phyloP scores from a whole-genome alignment of 2,329 filamentous ascomycete genomes.

The Claviceps digitariae region DNA sequence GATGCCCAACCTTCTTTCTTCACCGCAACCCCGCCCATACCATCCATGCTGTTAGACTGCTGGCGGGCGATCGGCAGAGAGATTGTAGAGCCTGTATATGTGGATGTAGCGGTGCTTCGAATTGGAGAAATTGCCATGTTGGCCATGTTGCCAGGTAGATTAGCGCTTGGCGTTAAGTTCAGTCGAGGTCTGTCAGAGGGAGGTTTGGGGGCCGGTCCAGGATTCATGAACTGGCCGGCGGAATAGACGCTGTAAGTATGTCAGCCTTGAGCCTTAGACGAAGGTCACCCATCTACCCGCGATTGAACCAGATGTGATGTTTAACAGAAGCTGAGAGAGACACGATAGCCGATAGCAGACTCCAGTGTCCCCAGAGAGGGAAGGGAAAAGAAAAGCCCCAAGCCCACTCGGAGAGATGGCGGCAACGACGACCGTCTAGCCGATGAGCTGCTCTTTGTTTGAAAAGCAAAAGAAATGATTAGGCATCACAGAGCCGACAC shows the following conservation, averaged over 20 bases:
- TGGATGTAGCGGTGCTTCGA: slow-evolving; percentile 50
- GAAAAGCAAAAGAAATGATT: neutral
- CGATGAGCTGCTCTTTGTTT: neutral
- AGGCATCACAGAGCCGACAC: neutral
- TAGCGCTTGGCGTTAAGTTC: slow-evolving; percentile 62
- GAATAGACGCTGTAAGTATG: slow-evolving; percentile 36
- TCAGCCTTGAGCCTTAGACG: slow-evolving; percentile 3
- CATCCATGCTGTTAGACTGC: slow-evolving; percentile 46
- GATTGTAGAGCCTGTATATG: slow-evolving; percentile 58
- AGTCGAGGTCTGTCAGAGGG: slow-evolving; percentile 74
- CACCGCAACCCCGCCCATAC: slow-evolving; percentile 54
- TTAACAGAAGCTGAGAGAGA: neutral
- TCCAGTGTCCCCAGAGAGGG: neutral
- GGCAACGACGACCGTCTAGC: neutral
- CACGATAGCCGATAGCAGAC: no score
- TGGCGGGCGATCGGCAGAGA: slow-evolving; percentile 55
- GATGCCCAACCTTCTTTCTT: slow-evolving; percentile 74
- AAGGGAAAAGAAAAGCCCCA: neutral
- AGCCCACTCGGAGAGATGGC: neutral
- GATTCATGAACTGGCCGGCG: slow-evolving; percentile 78
- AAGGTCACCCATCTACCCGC: neutral
- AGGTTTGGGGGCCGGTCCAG: slow-evolving; percentile 83
- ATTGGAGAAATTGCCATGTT: slow-evolving; percentile 65
- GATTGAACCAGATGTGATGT: neutral
- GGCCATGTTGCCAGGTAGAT: slow-evolving; percentile 64